Evolutionary conservation across 2,329 filamentous ascomycete genomes (phyloP).

Genomic region (Corinectria fuckeliana): DNA sequence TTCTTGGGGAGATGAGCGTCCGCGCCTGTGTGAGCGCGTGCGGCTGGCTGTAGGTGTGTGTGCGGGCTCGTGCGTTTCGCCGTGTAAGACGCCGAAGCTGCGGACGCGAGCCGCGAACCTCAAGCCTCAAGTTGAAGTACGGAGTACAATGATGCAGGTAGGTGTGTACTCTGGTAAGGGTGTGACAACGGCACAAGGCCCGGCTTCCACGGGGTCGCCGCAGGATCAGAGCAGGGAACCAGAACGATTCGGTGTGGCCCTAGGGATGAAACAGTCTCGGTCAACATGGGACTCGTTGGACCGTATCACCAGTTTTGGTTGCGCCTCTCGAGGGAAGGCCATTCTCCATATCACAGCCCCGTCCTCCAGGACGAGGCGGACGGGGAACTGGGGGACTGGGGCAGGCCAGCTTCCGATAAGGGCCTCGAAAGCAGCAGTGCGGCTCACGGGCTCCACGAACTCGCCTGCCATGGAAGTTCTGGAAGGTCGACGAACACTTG

Average conservation of each 20-base stretch:
- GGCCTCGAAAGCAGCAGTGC: constrained; percentile 31
- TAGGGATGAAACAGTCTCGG: constrained; percentile 35
- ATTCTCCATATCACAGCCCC: constrained; percentile 25
- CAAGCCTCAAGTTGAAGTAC: neutral
- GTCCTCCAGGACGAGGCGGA: constrained; percentile 25
- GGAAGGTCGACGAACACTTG: constrained; percentile 37
- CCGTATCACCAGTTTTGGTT: constrained; percentile 22
- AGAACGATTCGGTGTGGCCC: constrained; percentile 18
- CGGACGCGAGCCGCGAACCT: constrained; percentile 5
- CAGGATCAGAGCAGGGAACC: constrained; percentile 30
- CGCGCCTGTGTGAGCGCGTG: constrained; percentile 14
- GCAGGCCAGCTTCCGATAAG: constrained; percentile 25
- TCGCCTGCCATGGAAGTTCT: constrained; percentile 38
- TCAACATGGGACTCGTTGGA: constrained; percentile 20
- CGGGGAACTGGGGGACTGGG: neutral
- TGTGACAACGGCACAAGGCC: constrained; percentile 10
- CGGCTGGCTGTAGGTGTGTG: neutral
- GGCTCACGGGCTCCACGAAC: constrained; percentile 33
- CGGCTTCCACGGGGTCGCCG: constrained; percentile 16
- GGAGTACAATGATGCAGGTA: neutral
- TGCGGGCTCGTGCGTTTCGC: constrained; percentile 25
- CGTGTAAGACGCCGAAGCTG: constrained; percentile 22
- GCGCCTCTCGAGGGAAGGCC: constrained; percentile 6
- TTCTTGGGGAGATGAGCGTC: constrained; percentile 30
- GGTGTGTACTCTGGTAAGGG: constrained; percentile 1